Evolutionary conservation across 345 rosid genomes (phyloP).

Genomic region (Brassica rapa): DNA sequence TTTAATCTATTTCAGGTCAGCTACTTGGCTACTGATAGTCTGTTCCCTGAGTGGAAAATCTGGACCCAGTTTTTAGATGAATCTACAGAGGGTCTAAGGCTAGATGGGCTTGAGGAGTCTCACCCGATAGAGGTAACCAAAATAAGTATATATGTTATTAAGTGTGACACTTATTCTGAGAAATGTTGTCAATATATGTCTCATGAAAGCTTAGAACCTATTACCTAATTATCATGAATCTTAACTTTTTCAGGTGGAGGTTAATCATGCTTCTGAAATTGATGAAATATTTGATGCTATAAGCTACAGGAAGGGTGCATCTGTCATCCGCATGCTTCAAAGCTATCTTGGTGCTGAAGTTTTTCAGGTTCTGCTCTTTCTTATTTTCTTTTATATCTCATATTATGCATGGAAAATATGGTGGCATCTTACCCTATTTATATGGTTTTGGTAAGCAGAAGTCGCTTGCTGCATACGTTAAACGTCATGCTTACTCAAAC

Average conservation of each 20-base stretch:
- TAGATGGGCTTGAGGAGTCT: conserved; percentile 94
- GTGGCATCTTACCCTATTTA: background rate
- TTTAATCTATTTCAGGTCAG: conserved; percentile 65
- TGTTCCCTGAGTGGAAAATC: conserved; percentile 96
- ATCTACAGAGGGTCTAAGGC: conserved; percentile 78
- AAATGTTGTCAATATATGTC: conserved; percentile 6
- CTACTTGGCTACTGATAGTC: conserved; percentile 86
- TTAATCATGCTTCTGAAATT: conserved; percentile 88
- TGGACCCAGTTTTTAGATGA: conserved; percentile 99
- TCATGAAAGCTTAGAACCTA: background rate
- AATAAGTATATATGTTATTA: conserved; percentile 1
- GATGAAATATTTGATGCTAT: conserved; percentile 96
- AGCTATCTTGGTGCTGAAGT: conserved; percentile 91
- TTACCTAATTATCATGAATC: conserved; percentile 16
- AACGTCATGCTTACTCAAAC: conserved; percentile 72
- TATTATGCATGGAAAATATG: background rate
- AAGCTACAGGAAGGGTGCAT: conserved; percentile 94
- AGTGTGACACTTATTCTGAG: background rate
- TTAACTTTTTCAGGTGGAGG: conserved; percentile 61
- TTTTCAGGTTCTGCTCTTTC: conserved; percentile 70
- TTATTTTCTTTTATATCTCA: background rate
- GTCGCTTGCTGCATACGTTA: conserved; percentile 89
- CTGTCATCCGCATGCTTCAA: conserved; percentile 92
- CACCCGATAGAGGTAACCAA: conserved; percentile 92
- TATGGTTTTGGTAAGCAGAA: conserved; percentile 49